These are phyloP conservation scores for Fusarium pseudonygamai DNA, from an alignment of 2,329 filamentous ascomycete species.

Conservation along the genomic window DNA sequence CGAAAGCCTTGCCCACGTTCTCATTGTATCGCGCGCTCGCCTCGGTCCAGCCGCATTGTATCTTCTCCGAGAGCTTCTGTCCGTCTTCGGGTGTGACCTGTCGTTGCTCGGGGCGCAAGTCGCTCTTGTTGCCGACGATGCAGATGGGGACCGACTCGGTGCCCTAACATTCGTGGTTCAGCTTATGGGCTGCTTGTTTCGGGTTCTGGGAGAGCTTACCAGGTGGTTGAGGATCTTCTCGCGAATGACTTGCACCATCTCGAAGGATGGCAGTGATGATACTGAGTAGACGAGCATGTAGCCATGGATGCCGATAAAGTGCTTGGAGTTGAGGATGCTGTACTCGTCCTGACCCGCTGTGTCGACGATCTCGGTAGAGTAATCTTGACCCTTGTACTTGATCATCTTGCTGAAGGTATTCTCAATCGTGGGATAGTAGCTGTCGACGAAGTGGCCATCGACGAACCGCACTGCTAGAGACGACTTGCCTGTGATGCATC, in stretches of 20 bases:
- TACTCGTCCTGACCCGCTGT: conserved; percentile 99
- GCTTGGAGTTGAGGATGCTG: conserved; percentile 97
- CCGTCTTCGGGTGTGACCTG: conserved; percentile 90
- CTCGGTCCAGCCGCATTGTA: conserved; percentile 94
- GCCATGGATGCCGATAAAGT: conserved; percentile 98
- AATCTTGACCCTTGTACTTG: conserved; percentile 91
- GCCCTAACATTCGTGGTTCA: conserved; percentile 64
- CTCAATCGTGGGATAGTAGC: conserved; percentile 98
- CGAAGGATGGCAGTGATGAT: conserved; percentile 90
- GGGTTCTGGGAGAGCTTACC: conserved; percentile 61
- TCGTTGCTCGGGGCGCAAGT: conserved; percentile 90
- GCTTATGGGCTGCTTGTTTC: background rate
- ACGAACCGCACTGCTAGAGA: conserved; percentile 97
- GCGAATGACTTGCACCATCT: conserved; percentile 95
- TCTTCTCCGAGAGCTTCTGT: conserved; percentile 83
- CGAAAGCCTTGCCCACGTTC: conserved; percentile 92
- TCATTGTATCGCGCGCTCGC: conserved; percentile 93
- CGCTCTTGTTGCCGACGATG: conserved; percentile 96
- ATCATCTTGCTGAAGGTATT: conserved; percentile 99
- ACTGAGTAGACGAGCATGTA: conserved; percentile 99
- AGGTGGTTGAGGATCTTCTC: conserved; percentile 98
- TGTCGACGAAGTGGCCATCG: conserved; percentile 97
- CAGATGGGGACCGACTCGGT: conserved; percentile 92
- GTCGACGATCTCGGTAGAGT: conserved; percentile 95
- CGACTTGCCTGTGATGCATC: conserved; percentile 78